Conservation (phyloP, 2,329 filamentous ascomycete species). For the Penicillium sp. region DNA sequence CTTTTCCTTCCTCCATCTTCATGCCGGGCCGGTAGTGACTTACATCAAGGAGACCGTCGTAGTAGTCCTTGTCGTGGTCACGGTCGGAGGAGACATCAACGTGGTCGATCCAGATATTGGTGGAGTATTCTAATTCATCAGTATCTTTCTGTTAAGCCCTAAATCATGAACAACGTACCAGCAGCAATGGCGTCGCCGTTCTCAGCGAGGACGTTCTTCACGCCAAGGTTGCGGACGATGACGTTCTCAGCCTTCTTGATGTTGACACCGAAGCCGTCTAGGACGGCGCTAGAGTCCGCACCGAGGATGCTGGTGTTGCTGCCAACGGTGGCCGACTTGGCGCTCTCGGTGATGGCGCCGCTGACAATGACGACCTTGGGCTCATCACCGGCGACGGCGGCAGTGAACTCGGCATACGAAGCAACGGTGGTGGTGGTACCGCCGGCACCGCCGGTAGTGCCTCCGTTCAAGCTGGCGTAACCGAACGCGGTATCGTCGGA, state of each 20-base stretch:
- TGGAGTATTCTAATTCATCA: slow-evolving; percentile 30
- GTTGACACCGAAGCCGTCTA: slow-evolving; percentile 56
- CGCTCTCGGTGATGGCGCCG: slow-evolving; percentile 51
- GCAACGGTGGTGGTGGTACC: slow-evolving; percentile 61
- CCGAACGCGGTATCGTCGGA: slow-evolving; percentile 41
- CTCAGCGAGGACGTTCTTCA: slow-evolving; percentile 60
- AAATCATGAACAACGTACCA: slow-evolving; percentile 41
- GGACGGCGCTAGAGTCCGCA: slow-evolving; percentile 56
- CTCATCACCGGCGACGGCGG: slow-evolving; percentile 54
- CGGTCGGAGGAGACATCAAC: slow-evolving; percentile 66
- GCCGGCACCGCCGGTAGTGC: slow-evolving; percentile 61
- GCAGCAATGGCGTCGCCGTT: slow-evolving; percentile 66
- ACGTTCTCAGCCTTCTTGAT: slow-evolving; percentile 63
- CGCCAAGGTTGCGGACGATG: slow-evolving; percentile 66
- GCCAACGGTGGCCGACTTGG: slow-evolving; percentile 51
- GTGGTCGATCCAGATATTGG: slow-evolving; percentile 71
- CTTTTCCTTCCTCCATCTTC: neutral
- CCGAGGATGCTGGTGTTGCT: slow-evolving; percentile 60
- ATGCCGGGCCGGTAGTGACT: neutral
- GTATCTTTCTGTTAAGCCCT: neutral
- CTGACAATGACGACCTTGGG: slow-evolving; percentile 54
- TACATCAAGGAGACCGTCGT: slow-evolving; percentile 68
- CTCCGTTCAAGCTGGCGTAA: slow-evolving; percentile 55
- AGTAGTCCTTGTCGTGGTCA: slow-evolving; percentile 70
- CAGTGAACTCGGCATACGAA: slow-evolving; percentile 55